Evolutionary conservation across 305 asterid genomes (phyloP), one percentile per base, ranked within the genome.

Genomic region (Striga hermonthica): DNA sequence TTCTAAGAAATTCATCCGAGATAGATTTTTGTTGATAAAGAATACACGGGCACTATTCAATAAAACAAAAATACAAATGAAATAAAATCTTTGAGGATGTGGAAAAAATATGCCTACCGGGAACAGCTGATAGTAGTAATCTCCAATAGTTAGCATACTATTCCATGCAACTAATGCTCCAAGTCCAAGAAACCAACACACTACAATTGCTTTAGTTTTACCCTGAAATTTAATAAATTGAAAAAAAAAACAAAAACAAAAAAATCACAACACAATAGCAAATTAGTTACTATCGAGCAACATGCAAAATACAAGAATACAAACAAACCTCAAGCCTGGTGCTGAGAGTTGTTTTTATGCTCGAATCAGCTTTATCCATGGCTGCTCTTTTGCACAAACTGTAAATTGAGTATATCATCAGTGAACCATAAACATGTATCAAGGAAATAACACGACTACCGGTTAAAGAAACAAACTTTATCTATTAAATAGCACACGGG

Each of bases 141-240:
- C 98, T 57, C 76, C 76, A 16, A 91, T 85, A 1, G 95, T 89
- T 2, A 85, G 68, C 94, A 91, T 80, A 62, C 91, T 87, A 38
- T 84, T 86, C 98, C 96, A 89, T 45, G 98, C 75, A 28, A 91
- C 76, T 15, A 91, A 92, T 35, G 95, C 73, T 14, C 96, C 98
- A 66, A 89, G 70, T 39, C 98, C 98, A 64, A 91, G 91, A 81
- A 91, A 82, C 79, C 80, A 86, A 69, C 95, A 88, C 1, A 82
- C 88, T 0, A 77, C 36, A 13, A 72, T 74, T 58, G 88, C 98
- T 64, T 45, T 41, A 57, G 3, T 35, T 57, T 79, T 91, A 12
- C 98, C 95, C 96, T 91, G 90, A 63, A 59, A 49, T 63, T 71
- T 1, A 12, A 41, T 61, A 50, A 64, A 67, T 22, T 1, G 44